phyloP scores from a whole-genome alignment of 2,329 filamentous ascomycete genomes.

The Pseudogymnoascus sp. region DNA sequence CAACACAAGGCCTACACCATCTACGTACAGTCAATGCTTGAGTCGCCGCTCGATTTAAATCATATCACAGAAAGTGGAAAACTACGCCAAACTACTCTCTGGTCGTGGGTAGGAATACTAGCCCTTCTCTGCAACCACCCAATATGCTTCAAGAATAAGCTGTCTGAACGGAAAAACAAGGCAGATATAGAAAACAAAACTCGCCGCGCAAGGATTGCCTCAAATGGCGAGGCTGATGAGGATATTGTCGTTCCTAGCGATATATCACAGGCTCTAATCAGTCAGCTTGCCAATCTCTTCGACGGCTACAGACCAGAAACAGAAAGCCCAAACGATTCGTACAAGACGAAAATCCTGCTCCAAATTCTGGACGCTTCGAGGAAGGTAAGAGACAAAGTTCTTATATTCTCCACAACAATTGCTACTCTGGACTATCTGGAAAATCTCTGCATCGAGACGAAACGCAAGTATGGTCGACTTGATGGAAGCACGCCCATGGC shows the following conservation, averaged over 20 bases:
- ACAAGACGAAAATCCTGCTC: constrained; percentile 61
- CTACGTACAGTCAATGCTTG: constrained; percentile 38
- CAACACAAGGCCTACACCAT: constrained; percentile 57
- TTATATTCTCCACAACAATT: constrained; percentile 73
- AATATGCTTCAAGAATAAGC: constrained; percentile 35
- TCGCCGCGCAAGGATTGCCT: not conserved
- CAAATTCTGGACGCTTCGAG: constrained; percentile 62
- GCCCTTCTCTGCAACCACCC: constrained; percentile 54
- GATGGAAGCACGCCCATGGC: constrained; percentile 56
- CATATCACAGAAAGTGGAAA: constrained; percentile 28
- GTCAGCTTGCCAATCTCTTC: not conserved
- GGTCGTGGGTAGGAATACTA: constrained; percentile 47
- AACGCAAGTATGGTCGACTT: constrained; percentile 49
- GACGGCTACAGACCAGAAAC: constrained; percentile 26
- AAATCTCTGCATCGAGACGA: constrained; percentile 42
- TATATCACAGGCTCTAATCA: not conserved
- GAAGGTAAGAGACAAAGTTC: constrained; percentile 59
- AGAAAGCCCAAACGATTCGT: constrained; percentile 43
- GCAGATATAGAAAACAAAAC: not conserved
- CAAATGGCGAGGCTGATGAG: constrained; percentile 15
- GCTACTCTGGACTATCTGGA: constrained; percentile 64
- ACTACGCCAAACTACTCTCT: constrained; percentile 38
- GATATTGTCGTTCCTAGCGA: constrained; percentile 1
- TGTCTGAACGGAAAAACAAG: constrained; percentile 33
- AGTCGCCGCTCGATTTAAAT: constrained; percentile 15